A percentile compares a stretch with the other conserved stretches of the same genome.
phyloP scores from a whole-genome alignment of 352 stramenopile genomes.

The Plasmopara muralis region DNA sequence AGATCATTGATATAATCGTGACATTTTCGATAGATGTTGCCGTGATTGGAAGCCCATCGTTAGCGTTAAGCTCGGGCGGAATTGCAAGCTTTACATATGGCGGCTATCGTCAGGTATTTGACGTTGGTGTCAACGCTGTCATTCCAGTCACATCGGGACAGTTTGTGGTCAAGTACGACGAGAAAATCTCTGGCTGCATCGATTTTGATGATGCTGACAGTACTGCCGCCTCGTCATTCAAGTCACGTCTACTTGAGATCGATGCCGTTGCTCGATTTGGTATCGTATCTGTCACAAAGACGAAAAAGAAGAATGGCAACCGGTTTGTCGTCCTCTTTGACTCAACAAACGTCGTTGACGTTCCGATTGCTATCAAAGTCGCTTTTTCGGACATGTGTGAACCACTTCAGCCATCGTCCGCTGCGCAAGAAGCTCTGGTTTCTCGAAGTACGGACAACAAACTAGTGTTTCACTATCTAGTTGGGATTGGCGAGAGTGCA shows the following conservation, averaged over 20 bases:
- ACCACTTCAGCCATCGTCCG: slow-evolving; percentile 35
- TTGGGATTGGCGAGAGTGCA: slow-evolving; percentile 28
- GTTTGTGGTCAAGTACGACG: slow-evolving; percentile 48
- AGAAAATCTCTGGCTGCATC: slow-evolving; percentile 37
- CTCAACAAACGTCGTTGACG: slow-evolving; percentile 31
- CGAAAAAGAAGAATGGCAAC: slow-evolving; percentile 44
- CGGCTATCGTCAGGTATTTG: slow-evolving; percentile 55
- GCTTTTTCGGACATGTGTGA: slow-evolving; percentile 46
- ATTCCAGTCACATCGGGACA: slow-evolving; percentile 49
- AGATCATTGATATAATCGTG: slow-evolving; percentile 63
- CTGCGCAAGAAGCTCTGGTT: slow-evolving; percentile 30
- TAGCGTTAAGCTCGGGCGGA: slow-evolving; percentile 46
- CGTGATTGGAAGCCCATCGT: slow-evolving; percentile 33
- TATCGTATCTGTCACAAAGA: slow-evolving; percentile 39
- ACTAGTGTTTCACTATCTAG: slow-evolving; percentile 55
- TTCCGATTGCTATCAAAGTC: slow-evolving; percentile 35
- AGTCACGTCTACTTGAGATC: slow-evolving; percentile 39
- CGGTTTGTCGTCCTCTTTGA: slow-evolving; percentile 56
- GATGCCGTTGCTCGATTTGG: slow-evolving; percentile 39
- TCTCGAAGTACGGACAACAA: slow-evolving; percentile 30
- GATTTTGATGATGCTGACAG: slow-evolving; percentile 44
- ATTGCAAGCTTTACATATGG: slow-evolving; percentile 41
- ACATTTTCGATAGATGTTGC: slow-evolving; percentile 52
- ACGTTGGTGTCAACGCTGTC: slow-evolving; percentile 54
- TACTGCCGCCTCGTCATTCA: slow-evolving; percentile 31